Evolutionary conservation across 805 yeast species (phyloP), one percentile per base, ranked within the genome.

Genomic region (Kurtzmaniella cleridarum): DNA sequence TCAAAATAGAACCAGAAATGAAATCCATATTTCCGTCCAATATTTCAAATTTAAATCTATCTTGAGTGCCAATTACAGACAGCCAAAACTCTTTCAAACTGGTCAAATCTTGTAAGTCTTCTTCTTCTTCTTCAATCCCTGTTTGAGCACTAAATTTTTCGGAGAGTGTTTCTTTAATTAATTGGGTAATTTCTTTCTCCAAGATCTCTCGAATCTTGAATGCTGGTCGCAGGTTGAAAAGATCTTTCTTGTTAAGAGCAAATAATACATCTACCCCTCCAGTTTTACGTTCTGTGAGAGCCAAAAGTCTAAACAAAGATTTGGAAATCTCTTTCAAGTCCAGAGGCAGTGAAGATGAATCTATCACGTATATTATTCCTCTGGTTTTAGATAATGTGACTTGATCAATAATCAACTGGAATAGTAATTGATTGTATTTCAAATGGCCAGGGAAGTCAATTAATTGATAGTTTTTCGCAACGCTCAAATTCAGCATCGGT

Each of bases 401-500:
- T 32, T 64, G 67, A 13, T 62, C 64, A 41, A 66, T 64, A 33
- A 79, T 53, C 46, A 73, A 64, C 41, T 75, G 73, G 39, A 74
- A 72, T 42, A 79, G 65, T 36, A 81, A 63, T 41, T 77, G 75
- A 39, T 75, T 76, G 48, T 90, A 76, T 59, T 87, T 88, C 40
- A 75, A 64, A 61, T 84, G 89, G n/a, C 97, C 96, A 2, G 98
- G 98, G 45, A 79, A 79, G 53, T 91, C 98, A 37, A 83, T 71
- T 30, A 90, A 57, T 44, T 72, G 76, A 52, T 44, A 68, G 24
- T 47, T 40, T 65, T 73, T 40, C 51, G 60, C 41, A 58, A 69
- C 48, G 53, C 62, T 35, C 45, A 64, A 39, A 35, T 53, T 58
- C 30, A 69, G 46, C 32, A 66, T 49, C 3, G 73, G 74, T 11